phyloP scores from a whole-genome alignment of 768 basidiomycete species.

The Suillus occidentalis region DNA sequence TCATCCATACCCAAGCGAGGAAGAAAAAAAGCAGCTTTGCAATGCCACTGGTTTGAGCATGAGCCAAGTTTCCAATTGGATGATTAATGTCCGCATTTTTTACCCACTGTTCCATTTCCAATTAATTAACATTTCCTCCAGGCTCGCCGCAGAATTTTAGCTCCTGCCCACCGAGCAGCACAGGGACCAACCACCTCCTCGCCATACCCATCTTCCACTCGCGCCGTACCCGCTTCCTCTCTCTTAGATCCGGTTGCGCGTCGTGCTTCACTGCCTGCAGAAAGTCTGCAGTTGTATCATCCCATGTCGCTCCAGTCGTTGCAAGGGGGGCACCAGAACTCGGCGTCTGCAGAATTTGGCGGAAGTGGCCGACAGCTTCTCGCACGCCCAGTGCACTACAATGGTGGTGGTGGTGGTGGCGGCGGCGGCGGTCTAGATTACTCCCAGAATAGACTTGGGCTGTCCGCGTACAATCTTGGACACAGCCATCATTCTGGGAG shows the following conservation, averaged over 20 bases:
- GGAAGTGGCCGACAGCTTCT: constrained; percentile 47
- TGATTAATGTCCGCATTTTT: constrained; percentile 70
- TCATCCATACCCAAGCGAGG: constrained; percentile 87
- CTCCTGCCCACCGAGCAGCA: constrained; percentile 75
- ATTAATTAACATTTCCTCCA: constrained; percentile 31
- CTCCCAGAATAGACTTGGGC: constrained; percentile 36
- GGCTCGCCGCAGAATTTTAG: constrained; percentile 82
- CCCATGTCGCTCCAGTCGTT: constrained; percentile 73
- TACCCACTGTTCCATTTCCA: constrained; percentile 25
- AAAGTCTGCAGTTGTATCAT: constrained; percentile 73
- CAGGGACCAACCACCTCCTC: constrained; percentile 77
- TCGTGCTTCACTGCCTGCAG: constrained; percentile 67
- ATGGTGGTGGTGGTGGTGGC: constrained; percentile 12
- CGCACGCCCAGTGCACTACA: constrained; percentile 35
- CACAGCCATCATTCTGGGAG: constrained; percentile 45
- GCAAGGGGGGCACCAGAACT: constrained; percentile 32
- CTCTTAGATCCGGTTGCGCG: constrained; percentile 45
- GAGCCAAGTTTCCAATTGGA: constrained; percentile 91
- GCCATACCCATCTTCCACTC: constrained; percentile 58
- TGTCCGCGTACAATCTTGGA: constrained; percentile 37
- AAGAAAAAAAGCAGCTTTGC: constrained; percentile 89
- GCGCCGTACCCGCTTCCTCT: constrained; percentile 21
- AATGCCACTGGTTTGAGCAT: constrained; percentile 84
- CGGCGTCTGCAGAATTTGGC: constrained; percentile 40
- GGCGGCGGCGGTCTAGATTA: constrained; percentile 23